Conservation (phyloP, 768 basidiomycete species). For the Termitomyces sp. region DNA sequence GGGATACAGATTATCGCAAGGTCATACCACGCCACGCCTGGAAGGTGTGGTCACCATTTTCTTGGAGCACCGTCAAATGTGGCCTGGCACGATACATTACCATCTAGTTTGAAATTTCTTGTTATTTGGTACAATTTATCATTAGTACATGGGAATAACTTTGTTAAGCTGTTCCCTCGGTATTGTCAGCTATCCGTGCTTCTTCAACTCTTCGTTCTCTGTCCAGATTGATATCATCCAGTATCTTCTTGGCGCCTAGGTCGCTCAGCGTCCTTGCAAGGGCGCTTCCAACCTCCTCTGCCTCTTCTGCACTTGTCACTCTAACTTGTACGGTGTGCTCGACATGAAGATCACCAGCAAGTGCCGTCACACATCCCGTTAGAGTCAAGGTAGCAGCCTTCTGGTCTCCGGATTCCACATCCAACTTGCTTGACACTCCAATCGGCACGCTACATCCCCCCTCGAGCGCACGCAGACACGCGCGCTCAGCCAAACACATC, state of each 20-base stretch:
- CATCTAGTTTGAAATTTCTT: neutral
- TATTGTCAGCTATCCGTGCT: constrained; percentile 27
- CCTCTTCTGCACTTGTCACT: constrained; percentile 51
- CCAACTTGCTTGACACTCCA: constrained; percentile 60
- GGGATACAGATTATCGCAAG: constrained; percentile 48
- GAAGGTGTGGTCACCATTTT: constrained; percentile 16
- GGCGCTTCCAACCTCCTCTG: constrained; percentile 60
- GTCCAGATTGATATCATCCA: constrained; percentile 79
- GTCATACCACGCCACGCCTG: constrained; percentile 19
- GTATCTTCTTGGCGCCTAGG: constrained; percentile 69
- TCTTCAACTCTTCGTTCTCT: constrained; percentile 43
- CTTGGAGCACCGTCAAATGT: constrained; percentile 19
- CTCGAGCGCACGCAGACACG: constrained; percentile 83
- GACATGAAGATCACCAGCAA: constrained; percentile 71
- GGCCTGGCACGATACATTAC: constrained; percentile 24
- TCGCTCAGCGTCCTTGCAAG: constrained; percentile 63
- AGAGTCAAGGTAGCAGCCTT: constrained; percentile 46
- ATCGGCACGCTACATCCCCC: constrained; percentile 98
- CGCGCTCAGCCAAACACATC: constrained; percentile 80
- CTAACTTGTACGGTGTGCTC: constrained; percentile 51
- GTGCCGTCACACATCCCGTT: constrained; percentile 78
- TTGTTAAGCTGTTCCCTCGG: neutral
- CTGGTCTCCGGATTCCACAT: constrained; percentile 19
- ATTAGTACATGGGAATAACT: neutral
- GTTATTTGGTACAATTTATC: neutral